Percentiles rank a stretch among this genome's conserved stretches.
phyloP scores from a whole-genome alignment of 2,329 filamentous ascomycete genomes.

The Penicillium decumbens region DNA sequence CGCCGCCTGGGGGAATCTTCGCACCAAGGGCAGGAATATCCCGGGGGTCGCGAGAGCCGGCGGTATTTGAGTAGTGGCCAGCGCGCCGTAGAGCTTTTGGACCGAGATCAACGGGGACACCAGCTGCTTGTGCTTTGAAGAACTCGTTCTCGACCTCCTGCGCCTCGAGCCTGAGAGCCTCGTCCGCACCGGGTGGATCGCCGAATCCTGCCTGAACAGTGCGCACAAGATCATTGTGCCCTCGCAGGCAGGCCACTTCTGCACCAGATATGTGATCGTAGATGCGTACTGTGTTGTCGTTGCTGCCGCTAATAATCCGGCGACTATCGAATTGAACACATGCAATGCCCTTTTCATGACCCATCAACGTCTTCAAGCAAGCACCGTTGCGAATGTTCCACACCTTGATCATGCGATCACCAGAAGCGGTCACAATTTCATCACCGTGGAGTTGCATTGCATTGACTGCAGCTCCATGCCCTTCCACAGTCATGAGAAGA shows the following conservation, averaged over 20 bases:
- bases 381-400: constrained; percentile 83
- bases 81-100: constrained; percentile 49
- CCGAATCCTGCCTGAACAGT: constrained; percentile 95
- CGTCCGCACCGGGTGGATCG: constrained; percentile 73
- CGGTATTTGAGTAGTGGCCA: constrained; percentile 53
- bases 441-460: constrained; percentile 84
- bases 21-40: constrained; percentile 73
- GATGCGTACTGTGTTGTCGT: constrained; percentile 91
- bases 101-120: constrained; percentile 36
- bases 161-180: constrained; percentile 70
- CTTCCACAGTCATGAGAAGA: constrained; percentile 72
- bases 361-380: constrained; percentile 72
- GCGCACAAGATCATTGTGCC: constrained; percentile 78
- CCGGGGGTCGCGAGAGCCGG: constrained; percentile 68
- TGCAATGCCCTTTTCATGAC: constrained; percentile 91
- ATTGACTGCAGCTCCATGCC: constrained; percentile 89
- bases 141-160: constrained; percentile 68
- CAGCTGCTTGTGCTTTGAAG: constrained; percentile 53
- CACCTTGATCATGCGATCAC: constrained; percentile 87
- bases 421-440: constrained; percentile 90
- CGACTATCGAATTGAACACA: constrained; percentile 95
- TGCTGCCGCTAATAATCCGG: constrained; percentile 91
- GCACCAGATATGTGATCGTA: constrained; percentile 82
- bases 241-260: constrained; percentile 80
- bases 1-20: constrained; percentile 83